Evolutionary conservation across 2,329 filamentous ascomycete genomes (phyloP), one percentile per base, ranked within the genome.

Genomic region (Rhynchosporium graminicola): DNA sequence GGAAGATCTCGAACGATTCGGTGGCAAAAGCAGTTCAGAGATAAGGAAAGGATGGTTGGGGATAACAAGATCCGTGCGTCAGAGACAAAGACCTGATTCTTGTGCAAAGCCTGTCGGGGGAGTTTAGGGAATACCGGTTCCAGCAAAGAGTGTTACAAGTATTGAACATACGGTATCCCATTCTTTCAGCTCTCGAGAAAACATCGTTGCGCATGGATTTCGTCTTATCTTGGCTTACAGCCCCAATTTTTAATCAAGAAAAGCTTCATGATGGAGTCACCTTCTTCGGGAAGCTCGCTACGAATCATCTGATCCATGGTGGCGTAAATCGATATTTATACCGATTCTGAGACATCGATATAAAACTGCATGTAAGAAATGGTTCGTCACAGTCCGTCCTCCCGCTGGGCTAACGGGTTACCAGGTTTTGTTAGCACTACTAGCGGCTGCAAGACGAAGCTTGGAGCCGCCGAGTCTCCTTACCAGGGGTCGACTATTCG

Each of bases 241-340:
- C 36, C 15, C n/a, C 33, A 40, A 26, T 29, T 26, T 38, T 8
- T 52, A 31, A 42, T 15, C 36, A 15, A 28, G 51, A 54, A 12
- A 54, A 54, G 51, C 51, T 54, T 40, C 36, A 40, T 26, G 9
- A 28, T 52, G 50, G 15, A 52, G 50, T 52, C 33, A 52, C 26
- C n/a, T 33, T 36, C 20, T n/a, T 52, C 50, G 50, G 33, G 26
- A 20, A 26, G 6, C 10, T 28, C 12, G 46, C 28, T 9, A 52
- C 15, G 42, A 45, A n/a, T 12, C 43, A 7, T n/a, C 5, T n/a
- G 7, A 46, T 46, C n/a, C 10, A 26, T 26, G 38, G 38, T 33
- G 20, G 12, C 28, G 26, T 54, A 54, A n/a, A 33, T 33, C 38
- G 26, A 36, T 20, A 20, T n/a, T 36, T 8, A 33, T 42, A 33